phyloP scores from a whole-genome alignment of 1,139 yeast species.

The Meyerozyma smithsonii region DNA sequence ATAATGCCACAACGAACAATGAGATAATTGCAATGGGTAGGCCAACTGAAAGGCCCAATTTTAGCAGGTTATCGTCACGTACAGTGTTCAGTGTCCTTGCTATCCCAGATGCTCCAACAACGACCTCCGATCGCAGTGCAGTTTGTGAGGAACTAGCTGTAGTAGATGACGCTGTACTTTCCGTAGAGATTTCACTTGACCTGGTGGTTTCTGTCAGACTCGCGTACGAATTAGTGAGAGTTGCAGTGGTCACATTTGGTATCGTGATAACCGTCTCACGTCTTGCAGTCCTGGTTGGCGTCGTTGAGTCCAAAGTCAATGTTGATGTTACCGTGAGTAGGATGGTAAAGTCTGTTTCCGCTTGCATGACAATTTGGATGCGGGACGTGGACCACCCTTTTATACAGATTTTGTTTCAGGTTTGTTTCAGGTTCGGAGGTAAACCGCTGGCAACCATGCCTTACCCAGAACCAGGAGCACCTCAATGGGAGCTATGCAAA shows the following conservation, averaged over 20 bases:
- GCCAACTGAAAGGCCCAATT: slow-evolving; percentile 39
- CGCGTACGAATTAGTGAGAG: background rate
- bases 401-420: background rate
- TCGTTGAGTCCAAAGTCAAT: background rate
- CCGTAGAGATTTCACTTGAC: background rate
- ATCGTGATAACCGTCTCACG: background rate
- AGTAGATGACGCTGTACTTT: background rate
- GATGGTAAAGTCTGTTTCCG: background rate
- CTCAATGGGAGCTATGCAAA: no score
- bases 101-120: background rate
- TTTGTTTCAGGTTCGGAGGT: background rate
- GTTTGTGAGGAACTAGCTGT: background rate
- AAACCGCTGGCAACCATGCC: no score
- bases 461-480: no score
- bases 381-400: background rate
- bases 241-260: background rate
- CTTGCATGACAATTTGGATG: background rate
- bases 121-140: background rate
- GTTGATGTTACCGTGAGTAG: background rate
- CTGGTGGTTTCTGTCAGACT: background rate
- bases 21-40: slow-evolving; percentile 36
- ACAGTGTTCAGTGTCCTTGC: background rate
- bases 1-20: slow-evolving; percentile 20
- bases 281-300: background rate
- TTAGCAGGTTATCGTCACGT: slow-evolving; percentile 9